Evolutionary conservation across 352 stramenopile genomes (phyloP), one percentile per base, ranked within the genome.

Genomic region (Plasmopara muralis): DNA sequence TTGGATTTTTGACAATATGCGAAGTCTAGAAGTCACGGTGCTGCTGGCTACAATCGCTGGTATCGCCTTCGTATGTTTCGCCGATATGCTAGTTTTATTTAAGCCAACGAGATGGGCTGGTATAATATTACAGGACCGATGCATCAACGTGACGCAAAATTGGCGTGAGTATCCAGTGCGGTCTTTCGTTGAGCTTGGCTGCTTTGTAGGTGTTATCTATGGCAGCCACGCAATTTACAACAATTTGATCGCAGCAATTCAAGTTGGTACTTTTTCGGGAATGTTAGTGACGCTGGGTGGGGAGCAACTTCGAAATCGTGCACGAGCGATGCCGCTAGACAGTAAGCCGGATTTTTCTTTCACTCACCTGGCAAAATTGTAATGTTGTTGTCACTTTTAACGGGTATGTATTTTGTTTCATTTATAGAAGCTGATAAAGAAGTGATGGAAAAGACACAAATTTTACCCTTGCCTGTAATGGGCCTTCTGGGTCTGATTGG

Each of bases 1-100:
- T 48, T 93, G 83, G 83, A 93, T 93, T 29, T 93, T 87, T 45
- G 83, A 93, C 48, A 89, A 93, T 50, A 84, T 90, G 43, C 80
- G 83, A 37, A 86, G 80, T 37, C 62, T 93, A 13, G 83, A 93
- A 60, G 78, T 93, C 20, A 91, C 79, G 5, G 73, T 91, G 12
- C 46, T 85, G 8, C 58, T 93, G 9, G 83, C 80, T 1, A 86
- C 83, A 0, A 70, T 91, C 14, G 83, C 83, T 43, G 83, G 83
- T 13, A 89, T 93, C 28, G 72, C 66, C n/a, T 93, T 93, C 45
- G 49, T 93, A 28, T 93, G 83, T 51, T 77, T 90, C 40, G 83
- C 77, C 1, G 83, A 93, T 42, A 57, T 90, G 48, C 34, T 80
- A 15, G 70, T 80, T 16, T 43, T 78, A 20, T 84, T 80, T 43